phyloP scores from a whole-genome alignment of 2,329 filamentous ascomycete species.

The Incumbomyces lentus region DNA sequence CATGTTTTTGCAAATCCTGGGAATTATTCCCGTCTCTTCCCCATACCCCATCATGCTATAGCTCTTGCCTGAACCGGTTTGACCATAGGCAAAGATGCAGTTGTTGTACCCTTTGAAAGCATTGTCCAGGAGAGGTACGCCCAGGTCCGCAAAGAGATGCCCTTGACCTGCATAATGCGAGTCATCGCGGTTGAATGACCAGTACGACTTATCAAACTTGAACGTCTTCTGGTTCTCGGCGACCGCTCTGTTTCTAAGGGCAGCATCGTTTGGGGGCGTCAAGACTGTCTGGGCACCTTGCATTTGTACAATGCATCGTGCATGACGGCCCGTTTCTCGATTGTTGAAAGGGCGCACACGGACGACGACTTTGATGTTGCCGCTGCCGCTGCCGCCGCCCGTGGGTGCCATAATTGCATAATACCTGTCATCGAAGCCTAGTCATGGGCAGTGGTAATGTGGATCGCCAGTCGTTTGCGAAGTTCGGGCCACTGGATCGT shows the following conservation, averaged over 20 bases:
- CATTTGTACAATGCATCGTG: constrained; percentile 98
- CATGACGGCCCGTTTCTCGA: constrained; percentile 82
- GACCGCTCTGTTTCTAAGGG: constrained; percentile 50
- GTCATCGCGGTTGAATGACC: constrained; percentile 83
- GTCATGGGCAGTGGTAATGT: too few relatives aligned
- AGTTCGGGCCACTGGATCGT: too few relatives aligned
- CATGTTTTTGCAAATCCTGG: constrained; percentile 95
- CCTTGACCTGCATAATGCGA: constrained; percentile 81
- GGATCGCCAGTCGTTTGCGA: too few relatives aligned
- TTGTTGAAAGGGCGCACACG: constrained; percentile 90
- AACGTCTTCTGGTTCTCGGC: constrained; percentile 70
- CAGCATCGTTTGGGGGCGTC: constrained; percentile 55
- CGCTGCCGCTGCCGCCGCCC: constrained; percentile 47
- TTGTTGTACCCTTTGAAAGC: constrained; percentile 98
- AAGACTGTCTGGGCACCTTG: constrained; percentile 84
- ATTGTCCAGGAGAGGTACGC: constrained; percentile 86
- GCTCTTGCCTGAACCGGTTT: constrained; percentile 96
- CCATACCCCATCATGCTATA: constrained; percentile 99
- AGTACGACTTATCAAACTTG: constrained; percentile 94
- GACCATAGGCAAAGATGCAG: constrained; percentile 97
- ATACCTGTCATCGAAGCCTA: constrained; percentile 7
- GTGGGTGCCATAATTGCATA: constrained; percentile 49
- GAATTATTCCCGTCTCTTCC: constrained; percentile 88
- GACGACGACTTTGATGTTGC: constrained; percentile 99
- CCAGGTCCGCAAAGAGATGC: constrained; percentile 77